A percentile compares a stretch with the other conserved stretches of the same genome.
These are phyloP conservation scores for Dendrocalamus sinicus DNA, from an alignment of 176 grass and related monocot genomes.

Conservation along the genomic window DNA sequence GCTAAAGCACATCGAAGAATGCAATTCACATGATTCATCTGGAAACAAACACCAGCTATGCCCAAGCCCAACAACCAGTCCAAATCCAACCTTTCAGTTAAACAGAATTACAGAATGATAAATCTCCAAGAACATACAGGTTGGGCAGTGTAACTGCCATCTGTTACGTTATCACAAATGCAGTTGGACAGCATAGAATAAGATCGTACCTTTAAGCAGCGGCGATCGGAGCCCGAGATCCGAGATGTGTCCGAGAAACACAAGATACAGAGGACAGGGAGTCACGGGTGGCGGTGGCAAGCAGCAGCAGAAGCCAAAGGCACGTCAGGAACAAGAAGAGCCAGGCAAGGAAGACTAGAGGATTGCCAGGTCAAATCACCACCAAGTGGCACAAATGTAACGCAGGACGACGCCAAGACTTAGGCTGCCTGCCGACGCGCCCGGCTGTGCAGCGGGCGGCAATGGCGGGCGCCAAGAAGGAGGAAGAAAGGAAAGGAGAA, in stretches of 20 bases:
- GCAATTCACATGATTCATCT: too few relatives aligned
- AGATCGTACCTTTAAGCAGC: constrained; percentile 37
- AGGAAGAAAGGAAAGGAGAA: not conserved
- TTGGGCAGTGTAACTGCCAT: not conserved
- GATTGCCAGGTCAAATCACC: not conserved
- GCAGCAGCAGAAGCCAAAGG: not conserved
- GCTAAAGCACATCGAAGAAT: not conserved
- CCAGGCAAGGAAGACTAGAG: too few relatives aligned
- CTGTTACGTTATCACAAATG: not conserved
- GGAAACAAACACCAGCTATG: not conserved
- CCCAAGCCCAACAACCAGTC: not conserved
- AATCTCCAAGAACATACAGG: not conserved
- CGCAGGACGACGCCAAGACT: not conserved
- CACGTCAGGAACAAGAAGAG: not conserved
- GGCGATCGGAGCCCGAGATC: constrained; percentile 42
- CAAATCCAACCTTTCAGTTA: not conserved
- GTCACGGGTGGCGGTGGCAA: not conserved
- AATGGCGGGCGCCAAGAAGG: too few relatives aligned
- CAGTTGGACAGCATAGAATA: not conserved
- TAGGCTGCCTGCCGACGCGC: not conserved
- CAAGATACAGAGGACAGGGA: not conserved
- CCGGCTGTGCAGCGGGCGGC: too few relatives aligned
- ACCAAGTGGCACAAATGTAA: not conserved
- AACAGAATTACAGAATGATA: not conserved
- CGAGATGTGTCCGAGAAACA: not conserved